A percentile compares a stretch with the other conserved stretches of the same genome.
phyloP scores from a whole-genome alignment of 371 early-diverging fungal genomes.

The Lichtheimia ramosa region DNA sequence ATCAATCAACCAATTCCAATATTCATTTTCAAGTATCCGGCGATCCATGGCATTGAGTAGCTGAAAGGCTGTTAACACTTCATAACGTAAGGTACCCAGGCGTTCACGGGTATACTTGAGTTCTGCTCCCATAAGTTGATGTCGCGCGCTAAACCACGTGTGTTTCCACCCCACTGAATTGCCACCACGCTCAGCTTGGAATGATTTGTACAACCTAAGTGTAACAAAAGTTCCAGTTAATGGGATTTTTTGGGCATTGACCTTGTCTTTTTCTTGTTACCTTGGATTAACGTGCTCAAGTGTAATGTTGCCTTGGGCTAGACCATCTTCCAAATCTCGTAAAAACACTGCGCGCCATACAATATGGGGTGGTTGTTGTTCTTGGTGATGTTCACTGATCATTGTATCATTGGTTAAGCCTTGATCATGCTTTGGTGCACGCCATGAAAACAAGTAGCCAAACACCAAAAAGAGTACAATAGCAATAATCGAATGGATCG shows the following conservation, averaged over 20 bases:
- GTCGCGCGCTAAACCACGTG: constrained; percentile 31
- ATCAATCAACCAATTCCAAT: constrained; percentile 59
- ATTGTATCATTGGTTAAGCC: constrained; percentile 3
- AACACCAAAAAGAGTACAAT: neutral
- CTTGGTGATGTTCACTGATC: neutral
- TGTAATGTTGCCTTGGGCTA: constrained; percentile 1
- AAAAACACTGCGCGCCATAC: constrained; percentile 50
- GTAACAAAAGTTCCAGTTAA: neutral
- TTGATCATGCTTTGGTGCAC: neutral
- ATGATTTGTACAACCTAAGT: constrained; percentile 15
- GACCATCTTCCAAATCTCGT: constrained; percentile 43
- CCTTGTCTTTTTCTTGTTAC: neutral
- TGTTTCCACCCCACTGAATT: constrained; percentile 1
- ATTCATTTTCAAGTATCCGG: constrained; percentile 50
- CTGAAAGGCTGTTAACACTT: constrained; percentile 45
- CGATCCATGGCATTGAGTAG: constrained; percentile 49
- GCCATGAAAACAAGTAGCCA: neutral
- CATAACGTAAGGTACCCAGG: constrained; percentile 52
- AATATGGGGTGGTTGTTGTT: neutral
- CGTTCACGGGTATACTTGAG: constrained; percentile 49
- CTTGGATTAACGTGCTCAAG: constrained; percentile 16
- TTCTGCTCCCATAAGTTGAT: constrained; percentile 49
- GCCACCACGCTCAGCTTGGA: constrained; percentile 14
- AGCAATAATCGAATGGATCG: neutral
- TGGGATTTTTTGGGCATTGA: neutral